Conservation (phyloP, 2,329 filamentous ascomycete species). For the Fusarium circinatum region DNA sequence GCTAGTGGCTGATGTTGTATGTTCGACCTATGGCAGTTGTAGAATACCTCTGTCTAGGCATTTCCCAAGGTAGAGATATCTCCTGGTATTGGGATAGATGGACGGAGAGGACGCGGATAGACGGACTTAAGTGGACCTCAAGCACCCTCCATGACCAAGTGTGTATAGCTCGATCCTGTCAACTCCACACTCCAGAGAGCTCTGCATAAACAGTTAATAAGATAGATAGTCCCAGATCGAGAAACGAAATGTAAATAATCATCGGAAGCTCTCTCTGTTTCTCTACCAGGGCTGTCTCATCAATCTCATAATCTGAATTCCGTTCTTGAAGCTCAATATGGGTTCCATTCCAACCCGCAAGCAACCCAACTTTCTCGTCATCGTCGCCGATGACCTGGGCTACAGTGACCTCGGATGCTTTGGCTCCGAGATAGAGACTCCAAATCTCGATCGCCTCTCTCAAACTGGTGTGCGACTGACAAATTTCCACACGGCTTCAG, state of each 20-base stretch:
- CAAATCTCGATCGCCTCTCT: conserved; percentile 63
- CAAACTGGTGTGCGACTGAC: conserved; percentile 62
- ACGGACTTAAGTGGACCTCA: conserved; percentile 1
- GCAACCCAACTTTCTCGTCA: conserved; percentile 43
- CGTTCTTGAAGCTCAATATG: not conserved
- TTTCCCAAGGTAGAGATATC: not conserved
- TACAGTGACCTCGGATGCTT: conserved; percentile 50
- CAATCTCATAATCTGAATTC: not conserved
- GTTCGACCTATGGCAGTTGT: not conserved
- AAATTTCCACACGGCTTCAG: conserved; percentile 67
- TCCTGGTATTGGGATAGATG: not conserved
- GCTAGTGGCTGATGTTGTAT: not conserved
- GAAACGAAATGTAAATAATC: not conserved
- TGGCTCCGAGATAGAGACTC: conserved; percentile 66
- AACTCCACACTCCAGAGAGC: not conserved
- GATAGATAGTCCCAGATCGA: not conserved
- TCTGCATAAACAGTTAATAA: not conserved
- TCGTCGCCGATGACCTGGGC: conserved; percentile 45
- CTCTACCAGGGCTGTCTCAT: not conserved
- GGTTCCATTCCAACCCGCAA: conserved; percentile 48
- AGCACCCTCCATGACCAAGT: not conserved
- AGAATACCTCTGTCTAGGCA: not conserved
- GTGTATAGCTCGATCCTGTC: not conserved
- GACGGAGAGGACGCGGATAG: conserved; percentile 3
- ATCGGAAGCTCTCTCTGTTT: not conserved